A percentile compares a stretch with the other conserved stretches of the same genome.
These are phyloP conservation scores for Endoconidiophora laricicola DNA, from an alignment of 2,329 filamentous ascomycete genomes.

Conservation along the genomic window DNA sequence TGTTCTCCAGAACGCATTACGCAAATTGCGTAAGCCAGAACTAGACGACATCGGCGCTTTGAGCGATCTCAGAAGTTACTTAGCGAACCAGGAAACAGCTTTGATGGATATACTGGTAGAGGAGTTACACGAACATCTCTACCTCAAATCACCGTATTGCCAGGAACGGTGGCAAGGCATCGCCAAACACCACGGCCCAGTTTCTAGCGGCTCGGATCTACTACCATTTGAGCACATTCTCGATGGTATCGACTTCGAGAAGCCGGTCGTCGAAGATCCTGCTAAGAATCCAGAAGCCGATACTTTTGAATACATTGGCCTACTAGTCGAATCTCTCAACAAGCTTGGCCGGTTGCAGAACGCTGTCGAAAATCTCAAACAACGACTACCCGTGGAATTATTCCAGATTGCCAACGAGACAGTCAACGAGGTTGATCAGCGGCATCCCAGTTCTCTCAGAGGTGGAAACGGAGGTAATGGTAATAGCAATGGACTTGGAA, in stretches of 20 bases:
- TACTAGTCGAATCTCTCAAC: slow-evolving; percentile 79
- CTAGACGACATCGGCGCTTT: slow-evolving; percentile 83
- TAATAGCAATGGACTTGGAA: slow-evolving; percentile 40
- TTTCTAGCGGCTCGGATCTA: slow-evolving; percentile 28
- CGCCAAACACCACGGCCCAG: slow-evolving; percentile 45
- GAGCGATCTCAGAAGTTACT: slow-evolving; percentile 69
- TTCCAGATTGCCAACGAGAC: slow-evolving; percentile 91
- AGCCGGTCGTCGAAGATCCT: slow-evolving; percentile 61
- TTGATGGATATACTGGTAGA: slow-evolving; percentile 93
- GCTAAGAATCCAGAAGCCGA: slow-evolving; percentile 89
- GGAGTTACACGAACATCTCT: slow-evolving; percentile 90
- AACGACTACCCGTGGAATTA: slow-evolving; percentile 81
- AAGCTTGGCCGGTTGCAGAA: slow-evolving; percentile 73
- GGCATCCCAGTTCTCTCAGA: slow-evolving; percentile 68
- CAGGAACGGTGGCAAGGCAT: slow-evolving; percentile 88
- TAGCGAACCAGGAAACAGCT: slow-evolving; percentile 81
- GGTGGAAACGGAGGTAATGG: slow-evolving; percentile 26
- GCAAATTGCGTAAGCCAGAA: slow-evolving; percentile 70
- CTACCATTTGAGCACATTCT: slow-evolving; percentile 42
- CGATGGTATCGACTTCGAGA: slow-evolving; percentile 43
- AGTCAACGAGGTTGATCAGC: slow-evolving; percentile 81
- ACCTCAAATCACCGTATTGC: slow-evolving; percentile 94
- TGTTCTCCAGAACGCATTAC: slow-evolving; percentile 71
- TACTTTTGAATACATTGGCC: slow-evolving; percentile 80
- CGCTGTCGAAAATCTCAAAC: slow-evolving; percentile 79